These are phyloP conservation scores for Ophiocordyceps camponoti-saundersi DNA, from an alignment of 2,329 filamentous ascomycete genomes.

Conservation along the genomic window DNA sequence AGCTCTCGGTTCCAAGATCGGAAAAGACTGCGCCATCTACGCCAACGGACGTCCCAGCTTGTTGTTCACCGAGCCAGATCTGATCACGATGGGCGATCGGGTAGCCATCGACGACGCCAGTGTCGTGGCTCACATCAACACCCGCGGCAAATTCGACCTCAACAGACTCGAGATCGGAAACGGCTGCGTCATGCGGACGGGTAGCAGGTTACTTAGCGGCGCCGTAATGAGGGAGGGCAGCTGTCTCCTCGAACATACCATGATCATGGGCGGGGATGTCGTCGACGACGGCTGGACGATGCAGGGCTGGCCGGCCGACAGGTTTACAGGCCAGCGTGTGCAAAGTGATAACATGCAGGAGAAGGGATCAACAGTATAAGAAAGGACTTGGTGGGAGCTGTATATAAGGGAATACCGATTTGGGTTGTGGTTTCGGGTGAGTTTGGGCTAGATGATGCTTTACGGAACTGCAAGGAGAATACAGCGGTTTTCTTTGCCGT, in stretches of 20 bases:
- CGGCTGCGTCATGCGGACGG: constrained; percentile 33
- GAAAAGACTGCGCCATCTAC: constrained; percentile 36
- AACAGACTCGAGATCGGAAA: constrained; percentile 32
- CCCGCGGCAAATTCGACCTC: constrained; percentile 35
- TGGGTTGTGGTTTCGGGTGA: too few relatives aligned
- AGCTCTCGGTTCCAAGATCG: constrained; percentile 33
- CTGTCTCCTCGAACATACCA: constrained; percentile 38
- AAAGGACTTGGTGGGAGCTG: too few relatives aligned
- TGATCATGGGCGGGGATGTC: constrained; percentile 38
- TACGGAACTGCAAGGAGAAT: too few relatives aligned
- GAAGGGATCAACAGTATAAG: too few relatives aligned
- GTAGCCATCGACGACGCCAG: constrained; percentile 37
- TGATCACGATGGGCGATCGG: constrained; percentile 33
- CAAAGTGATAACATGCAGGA: too few relatives aligned
- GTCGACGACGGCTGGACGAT: constrained; percentile 31
- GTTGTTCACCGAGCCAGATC: constrained; percentile 39
- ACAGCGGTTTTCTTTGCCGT: too few relatives aligned
- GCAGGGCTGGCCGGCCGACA: constrained; percentile 34
- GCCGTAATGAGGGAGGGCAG: constrained; percentile 34
- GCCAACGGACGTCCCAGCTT: constrained; percentile 32
- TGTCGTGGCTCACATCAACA: constrained; percentile 39
- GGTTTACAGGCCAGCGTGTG: neutral
- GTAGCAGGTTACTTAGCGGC: constrained; percentile 32
- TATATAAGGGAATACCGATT: too few relatives aligned
- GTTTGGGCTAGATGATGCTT: too few relatives aligned